These are phyloP conservation scores for Hirschioporus abietinus DNA, from an alignment of 768 basidiomycete genomes.

Conservation along the genomic window DNA sequence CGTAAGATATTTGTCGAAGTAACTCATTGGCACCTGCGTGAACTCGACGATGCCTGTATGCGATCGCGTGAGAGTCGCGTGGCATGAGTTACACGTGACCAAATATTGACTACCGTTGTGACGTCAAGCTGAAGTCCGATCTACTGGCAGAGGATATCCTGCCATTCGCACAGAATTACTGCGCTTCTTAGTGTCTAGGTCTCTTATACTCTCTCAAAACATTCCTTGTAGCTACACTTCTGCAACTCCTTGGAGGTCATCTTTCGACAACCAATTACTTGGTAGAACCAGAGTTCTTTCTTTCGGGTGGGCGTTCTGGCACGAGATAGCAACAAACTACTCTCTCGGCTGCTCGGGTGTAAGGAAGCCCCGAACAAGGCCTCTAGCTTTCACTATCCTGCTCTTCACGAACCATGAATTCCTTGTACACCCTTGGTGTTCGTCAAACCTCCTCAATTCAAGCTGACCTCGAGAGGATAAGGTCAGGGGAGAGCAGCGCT, in stretches of 20 bases:
- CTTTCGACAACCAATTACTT: too few relatives aligned
- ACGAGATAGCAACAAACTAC: too few relatives aligned
- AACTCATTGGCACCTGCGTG: background rate
- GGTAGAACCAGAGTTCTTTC: too few relatives aligned
- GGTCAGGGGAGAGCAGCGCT: slow-evolving; percentile 73
- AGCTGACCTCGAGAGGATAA: slow-evolving; percentile 79
- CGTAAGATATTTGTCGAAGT: background rate
- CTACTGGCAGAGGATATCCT: background rate
- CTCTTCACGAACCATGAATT: slow-evolving; percentile 61
- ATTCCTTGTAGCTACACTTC: too few relatives aligned
- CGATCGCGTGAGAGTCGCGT: background rate
- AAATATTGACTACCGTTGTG: too few relatives aligned
- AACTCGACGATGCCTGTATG: background rate
- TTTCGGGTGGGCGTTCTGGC: too few relatives aligned
- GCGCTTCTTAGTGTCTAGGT: background rate
- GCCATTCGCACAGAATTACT: background rate
- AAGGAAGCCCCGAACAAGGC: background rate
- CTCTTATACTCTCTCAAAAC: background rate
- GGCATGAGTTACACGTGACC: background rate
- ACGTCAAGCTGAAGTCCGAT: background rate
- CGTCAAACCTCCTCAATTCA: slow-evolving; percentile 87
- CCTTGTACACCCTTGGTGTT: slow-evolving; percentile 88
- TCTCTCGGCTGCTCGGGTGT: too few relatives aligned
- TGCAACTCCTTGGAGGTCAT: too few relatives aligned
- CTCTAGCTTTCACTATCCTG: background rate